Percentiles rank a stretch among this genome's conserved stretches.
phyloP scores from a whole-genome alignment of 176 grass and related monocot genomes.

The Aegilops umbellulata region DNA sequence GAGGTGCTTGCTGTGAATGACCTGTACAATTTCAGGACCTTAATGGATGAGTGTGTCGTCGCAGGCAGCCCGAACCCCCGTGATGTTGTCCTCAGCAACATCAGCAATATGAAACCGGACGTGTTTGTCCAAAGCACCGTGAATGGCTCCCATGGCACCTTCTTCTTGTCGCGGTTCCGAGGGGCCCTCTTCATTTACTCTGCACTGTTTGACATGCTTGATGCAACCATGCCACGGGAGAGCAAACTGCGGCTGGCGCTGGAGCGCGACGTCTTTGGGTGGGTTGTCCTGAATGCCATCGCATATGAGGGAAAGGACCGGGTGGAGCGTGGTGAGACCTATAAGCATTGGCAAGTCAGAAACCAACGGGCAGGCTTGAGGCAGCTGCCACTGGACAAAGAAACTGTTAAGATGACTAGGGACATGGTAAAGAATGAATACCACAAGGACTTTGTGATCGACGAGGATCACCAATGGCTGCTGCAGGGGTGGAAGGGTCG shows the following conservation, averaged over 20 bases:
- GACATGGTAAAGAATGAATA: constrained; percentile 37
- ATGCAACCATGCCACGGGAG: constrained; percentile 44
- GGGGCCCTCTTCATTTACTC: constrained; percentile 45
- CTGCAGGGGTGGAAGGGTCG: constrained; percentile 56
- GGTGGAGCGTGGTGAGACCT: constrained; percentile 49
- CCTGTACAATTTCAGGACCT: constrained; percentile 33
- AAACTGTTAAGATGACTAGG: constrained; percentile 21
- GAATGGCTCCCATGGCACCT: constrained; percentile 40
- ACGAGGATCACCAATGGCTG: constrained; percentile 46
- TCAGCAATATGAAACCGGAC: constrained; percentile 31
- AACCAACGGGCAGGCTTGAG: constrained; percentile 36
- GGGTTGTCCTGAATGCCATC: constrained; percentile 37
- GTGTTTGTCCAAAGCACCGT: constrained; percentile 42
- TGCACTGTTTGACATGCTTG: constrained; percentile 50
- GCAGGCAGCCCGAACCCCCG: constrained; percentile 31
- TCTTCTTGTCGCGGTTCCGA: constrained; percentile 47
- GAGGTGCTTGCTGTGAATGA: constrained; percentile 49
- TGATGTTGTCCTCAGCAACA: constrained; percentile 36
- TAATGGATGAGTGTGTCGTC: constrained; percentile 48
- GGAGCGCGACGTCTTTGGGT: constrained; percentile 39
- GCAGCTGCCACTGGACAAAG: constrained; percentile 35
- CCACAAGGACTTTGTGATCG: constrained; percentile 51
- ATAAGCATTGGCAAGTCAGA: constrained; percentile 52
- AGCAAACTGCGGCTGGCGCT: constrained; percentile 34
- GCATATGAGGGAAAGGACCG: constrained; percentile 45